A percentile compares a stretch with the other conserved stretches of the same genome.
phyloP scores from a whole-genome alignment of 257 asterid species.

The Leonotis leonurus region DNA sequence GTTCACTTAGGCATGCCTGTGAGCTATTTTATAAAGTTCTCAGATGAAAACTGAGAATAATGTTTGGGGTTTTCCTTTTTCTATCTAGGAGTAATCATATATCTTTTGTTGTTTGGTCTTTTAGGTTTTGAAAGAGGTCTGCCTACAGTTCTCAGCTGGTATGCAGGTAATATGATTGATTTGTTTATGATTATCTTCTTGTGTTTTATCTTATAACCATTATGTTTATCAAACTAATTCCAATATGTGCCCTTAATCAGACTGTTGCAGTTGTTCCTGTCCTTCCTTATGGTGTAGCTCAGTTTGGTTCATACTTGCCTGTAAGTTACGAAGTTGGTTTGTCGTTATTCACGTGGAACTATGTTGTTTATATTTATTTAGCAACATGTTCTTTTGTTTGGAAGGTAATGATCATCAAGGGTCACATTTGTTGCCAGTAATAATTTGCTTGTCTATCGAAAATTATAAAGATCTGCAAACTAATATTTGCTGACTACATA shows the following conservation, averaged over 20 bases:
- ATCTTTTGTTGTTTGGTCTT: not conserved
- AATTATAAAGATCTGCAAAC: not conserved
- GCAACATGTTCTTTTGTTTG: not conserved
- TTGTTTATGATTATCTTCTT: not conserved
- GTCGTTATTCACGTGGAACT: not conserved
- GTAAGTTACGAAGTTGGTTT: conserved; percentile 35
- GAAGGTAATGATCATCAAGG: not conserved
- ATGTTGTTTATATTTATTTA: not conserved
- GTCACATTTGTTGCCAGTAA: not conserved
- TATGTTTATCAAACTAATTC: not conserved
- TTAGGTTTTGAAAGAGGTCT: conserved; percentile 68
- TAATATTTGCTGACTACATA: not conserved
- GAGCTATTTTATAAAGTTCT: not conserved
- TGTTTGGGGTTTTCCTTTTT: not conserved
- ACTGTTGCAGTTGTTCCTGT: conserved; percentile 80
- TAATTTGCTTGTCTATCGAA: not conserved
- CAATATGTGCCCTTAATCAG: conserved; percentile 30
- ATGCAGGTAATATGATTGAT: conserved; percentile 53
- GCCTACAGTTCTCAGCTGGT: conserved; percentile 75
- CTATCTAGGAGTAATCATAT: not conserved
- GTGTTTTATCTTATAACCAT: not conserved
- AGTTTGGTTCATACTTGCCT: conserved; percentile 64
- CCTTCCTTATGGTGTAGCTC: conserved; percentile 92
- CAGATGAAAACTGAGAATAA: not conserved
- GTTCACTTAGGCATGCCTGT: not conserved